Conservation (phyloP, 176 grass and related monocot species). For the Avena insularis region DNA sequence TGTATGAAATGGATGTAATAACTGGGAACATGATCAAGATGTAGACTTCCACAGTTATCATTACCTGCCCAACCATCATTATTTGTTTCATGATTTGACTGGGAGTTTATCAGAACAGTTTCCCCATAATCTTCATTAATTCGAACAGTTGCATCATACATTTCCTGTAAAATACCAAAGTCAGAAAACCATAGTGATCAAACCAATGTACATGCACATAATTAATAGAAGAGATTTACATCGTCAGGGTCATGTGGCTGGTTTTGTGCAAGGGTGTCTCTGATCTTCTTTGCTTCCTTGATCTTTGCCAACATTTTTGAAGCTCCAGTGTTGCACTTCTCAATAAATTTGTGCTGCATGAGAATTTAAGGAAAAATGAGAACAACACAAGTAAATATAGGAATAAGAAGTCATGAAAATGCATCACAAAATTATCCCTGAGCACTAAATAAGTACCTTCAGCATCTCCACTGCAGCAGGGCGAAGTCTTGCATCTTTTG, state of each 20-base stretch:
- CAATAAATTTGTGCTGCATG: constrained; percentile 95
- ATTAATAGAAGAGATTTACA: constrained; percentile 47
- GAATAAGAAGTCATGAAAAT: constrained; percentile 41
- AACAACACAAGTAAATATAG: constrained; percentile 33
- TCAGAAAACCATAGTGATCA: constrained; percentile 40
- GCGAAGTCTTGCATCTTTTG: constrained; percentile 95
- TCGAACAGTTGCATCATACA: constrained; percentile 50
- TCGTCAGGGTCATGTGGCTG: constrained; percentile 54
- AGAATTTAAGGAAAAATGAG: constrained; percentile 27
- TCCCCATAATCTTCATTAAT: constrained; percentile 74
- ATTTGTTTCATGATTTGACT: constrained; percentile 48
- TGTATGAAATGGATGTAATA: constrained; percentile 19
- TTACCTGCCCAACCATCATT: constrained; percentile 63
- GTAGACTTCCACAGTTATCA: constrained; percentile 17
- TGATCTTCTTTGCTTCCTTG: constrained; percentile 85
- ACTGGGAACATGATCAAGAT: neutral
- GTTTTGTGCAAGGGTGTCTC: constrained; percentile 66
- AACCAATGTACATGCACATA: constrained; percentile 43
- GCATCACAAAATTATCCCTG: constrained; percentile 2
- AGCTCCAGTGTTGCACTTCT: constrained; percentile 92
- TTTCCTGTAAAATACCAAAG: constrained; percentile 51
- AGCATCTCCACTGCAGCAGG: constrained; percentile 93
- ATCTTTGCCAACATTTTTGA: constrained; percentile 96
- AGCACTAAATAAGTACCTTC: constrained; percentile 69
- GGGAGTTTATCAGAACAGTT: constrained; percentile 64